These are phyloP conservation scores for Pseudoscleropodium purum DNA, from an alignment of 225 moss, liverwort and hornwort species.

Conservation along the genomic window DNA sequence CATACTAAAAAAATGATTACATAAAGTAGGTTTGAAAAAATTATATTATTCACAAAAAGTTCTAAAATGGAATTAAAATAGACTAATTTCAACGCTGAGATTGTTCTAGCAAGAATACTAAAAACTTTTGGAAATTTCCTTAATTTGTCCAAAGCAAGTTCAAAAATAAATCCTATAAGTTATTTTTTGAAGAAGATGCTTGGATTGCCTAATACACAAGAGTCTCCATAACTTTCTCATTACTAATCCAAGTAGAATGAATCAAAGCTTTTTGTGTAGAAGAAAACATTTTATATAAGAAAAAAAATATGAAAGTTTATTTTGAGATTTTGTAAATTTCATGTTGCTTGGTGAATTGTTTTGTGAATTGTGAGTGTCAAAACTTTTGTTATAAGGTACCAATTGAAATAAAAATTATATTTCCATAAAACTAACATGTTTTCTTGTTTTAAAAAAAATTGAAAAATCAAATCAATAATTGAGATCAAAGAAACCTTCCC, in stretches of 20 bases:
- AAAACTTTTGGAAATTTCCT: neutral
- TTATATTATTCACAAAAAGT: fast-evolving
- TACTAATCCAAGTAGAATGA: neutral
- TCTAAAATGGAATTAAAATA: neutral
- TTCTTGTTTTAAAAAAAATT: neutral
- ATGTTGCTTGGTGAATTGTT: neutral
- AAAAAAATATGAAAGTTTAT: too few species aligned
- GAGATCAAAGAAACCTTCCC: fast-evolving
- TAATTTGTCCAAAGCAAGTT: neutral
- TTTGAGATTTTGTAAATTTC: neutral
- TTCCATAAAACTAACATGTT: neutral
- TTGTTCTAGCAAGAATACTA: neutral
- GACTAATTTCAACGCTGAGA: fast-evolving
- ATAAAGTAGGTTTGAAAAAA: neutral
- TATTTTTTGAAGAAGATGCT: neutral
- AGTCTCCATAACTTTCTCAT: neutral
- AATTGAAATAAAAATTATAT: neutral
- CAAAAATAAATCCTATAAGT: neutral
- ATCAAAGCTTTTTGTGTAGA: fast-evolving
- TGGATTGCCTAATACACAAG: fast-evolving
- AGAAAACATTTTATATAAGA: neutral
- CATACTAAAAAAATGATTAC: neutral
- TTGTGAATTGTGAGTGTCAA: neutral
- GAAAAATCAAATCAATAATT: neutral
- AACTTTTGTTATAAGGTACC: neutral